These are phyloP conservation scores for Leccinum boreale DNA, from an alignment of 768 basidiomycete species.

Conservation along the genomic window DNA sequence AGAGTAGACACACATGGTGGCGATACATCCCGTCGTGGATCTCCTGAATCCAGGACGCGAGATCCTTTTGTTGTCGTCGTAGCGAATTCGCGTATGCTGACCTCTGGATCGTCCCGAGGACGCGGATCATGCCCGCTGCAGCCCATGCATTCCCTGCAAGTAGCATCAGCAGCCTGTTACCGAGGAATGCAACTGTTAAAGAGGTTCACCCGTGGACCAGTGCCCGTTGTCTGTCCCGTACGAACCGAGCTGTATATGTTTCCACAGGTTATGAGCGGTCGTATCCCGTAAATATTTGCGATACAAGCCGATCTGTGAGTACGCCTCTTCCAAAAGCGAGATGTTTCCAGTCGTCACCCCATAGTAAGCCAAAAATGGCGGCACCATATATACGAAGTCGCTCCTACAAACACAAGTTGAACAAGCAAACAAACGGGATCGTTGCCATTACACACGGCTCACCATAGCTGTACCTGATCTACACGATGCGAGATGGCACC, in stretches of 20 bases:
- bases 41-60: conserved; percentile 64
- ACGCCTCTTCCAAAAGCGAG: conserved; percentile 59
- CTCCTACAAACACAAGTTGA: conserved; percentile 42
- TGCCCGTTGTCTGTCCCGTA: conserved; percentile 58
- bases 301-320: conserved; percentile 72
- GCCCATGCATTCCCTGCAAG: conserved; percentile 82
- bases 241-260: conserved; percentile 65
- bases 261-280: conserved; percentile 59
- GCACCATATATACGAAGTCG: conserved; percentile 83
- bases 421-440: not conserved
- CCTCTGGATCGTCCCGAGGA: conserved; percentile 67
- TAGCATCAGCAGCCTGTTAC: not conserved
- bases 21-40: conserved; percentile 72
- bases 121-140: conserved; percentile 82
- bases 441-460: not conserved
- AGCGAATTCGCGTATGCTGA: conserved; percentile 53
- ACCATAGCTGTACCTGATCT: conserved; percentile 72
- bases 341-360: conserved; percentile 59
- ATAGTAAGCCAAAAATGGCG: conserved; percentile 85
- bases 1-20: conserved; percentile 44
- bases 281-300: conserved; percentile 58
- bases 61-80: conserved; percentile 50
- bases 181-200: not conserved
- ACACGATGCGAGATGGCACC: conserved; percentile 82
- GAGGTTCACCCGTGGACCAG: conserved; percentile 67